phyloP scores from a whole-genome alignment of 106 monocot genomes.

The Xerophyta viscosa region DNA sequence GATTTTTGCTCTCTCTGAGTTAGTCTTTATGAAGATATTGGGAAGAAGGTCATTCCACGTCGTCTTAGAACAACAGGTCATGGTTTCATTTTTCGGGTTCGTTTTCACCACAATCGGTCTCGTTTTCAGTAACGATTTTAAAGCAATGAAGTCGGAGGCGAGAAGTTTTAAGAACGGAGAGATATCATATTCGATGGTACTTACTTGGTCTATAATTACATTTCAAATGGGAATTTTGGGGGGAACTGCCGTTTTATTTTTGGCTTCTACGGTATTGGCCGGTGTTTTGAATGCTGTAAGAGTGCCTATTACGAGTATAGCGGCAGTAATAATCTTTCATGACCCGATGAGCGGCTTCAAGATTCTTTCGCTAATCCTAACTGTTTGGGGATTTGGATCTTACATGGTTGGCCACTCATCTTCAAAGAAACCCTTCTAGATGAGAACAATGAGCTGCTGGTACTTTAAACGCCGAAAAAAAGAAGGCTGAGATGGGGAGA shows the following conservation, averaged over 20 bases:
- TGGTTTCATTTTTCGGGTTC: conserved; percentile 78
- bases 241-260: conserved; percentile 70
- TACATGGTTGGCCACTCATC: conserved; percentile 70
- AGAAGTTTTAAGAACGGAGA: conserved; percentile 43
- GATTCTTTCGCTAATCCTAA: conserved; percentile 71
- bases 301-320: conserved; percentile 79
- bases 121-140: conserved; percentile 40
- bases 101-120: conserved; percentile 72
- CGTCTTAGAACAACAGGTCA: conserved; percentile 78
- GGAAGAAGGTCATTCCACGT: conserved; percentile 83
- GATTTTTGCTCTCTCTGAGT: conserved; percentile 92
- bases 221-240: conserved; percentile 88
- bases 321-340: conserved; percentile 66
- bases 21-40: conserved; percentile 58
- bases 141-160: conserved; percentile 58
- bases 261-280: conserved; percentile 87
- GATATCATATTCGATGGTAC: conserved; percentile 56
- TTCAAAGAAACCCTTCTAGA: conserved; percentile 12
- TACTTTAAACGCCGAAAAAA: too few relatives aligned
- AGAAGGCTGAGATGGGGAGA: too few relatives aligned
- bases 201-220: conserved; percentile 70
- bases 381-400: conserved; percentile 86
- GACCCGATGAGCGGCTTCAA: conserved; percentile 96
- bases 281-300: conserved; percentile 91
- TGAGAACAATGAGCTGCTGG: too few relatives aligned